phyloP scores from a whole-genome alignment of 176 grass and related monocot species.

The Bothriochloa decipiens region DNA sequence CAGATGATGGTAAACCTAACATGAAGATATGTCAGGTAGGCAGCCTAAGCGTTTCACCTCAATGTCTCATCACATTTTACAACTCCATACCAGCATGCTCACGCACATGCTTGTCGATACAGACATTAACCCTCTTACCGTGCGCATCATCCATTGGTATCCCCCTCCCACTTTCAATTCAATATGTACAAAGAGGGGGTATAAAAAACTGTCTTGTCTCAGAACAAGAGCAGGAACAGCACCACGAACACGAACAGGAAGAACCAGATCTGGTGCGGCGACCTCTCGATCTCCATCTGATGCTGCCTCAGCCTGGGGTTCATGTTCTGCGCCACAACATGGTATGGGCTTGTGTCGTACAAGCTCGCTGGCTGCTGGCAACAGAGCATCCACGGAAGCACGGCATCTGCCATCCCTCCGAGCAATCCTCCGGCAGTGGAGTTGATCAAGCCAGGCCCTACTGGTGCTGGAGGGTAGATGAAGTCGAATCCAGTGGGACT shows the following conservation, averaged over 20 bases:
- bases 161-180: conserved; percentile 9
- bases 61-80: conserved; percentile 44
- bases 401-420: conserved; percentile 57
- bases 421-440: conserved; percentile 47
- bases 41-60: conserved; percentile 43
- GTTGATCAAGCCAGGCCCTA: conserved; percentile 43
- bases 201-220: conserved; percentile 8
- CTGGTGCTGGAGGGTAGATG: conserved; percentile 35
- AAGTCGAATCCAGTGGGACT: conserved; percentile 28
- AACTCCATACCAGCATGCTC: conserved; percentile 52
- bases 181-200: conserved; percentile 38
- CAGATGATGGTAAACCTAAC: no score
- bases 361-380: conserved; percentile 42
- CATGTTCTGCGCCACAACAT: neutral
- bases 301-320: conserved; percentile 38
- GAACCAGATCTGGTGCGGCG: conserved; percentile 71
- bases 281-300: conserved; percentile 56
- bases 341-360: conserved; percentile 45
- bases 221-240: conserved; percentile 73
- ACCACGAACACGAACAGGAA: conserved; percentile 62
- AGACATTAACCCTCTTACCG: neutral
- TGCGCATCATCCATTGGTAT: conserved; percentile 22
- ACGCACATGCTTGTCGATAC: neutral
- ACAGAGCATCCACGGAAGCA: conserved; percentile 53
- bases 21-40: no score